A percentile compares a stretch with the other conserved stretches of the same genome.
Evolutionary conservation across 495 filamentous ascomycete genomes (phyloP).

Genomic region (Corynascus novoguineensis): DNA sequence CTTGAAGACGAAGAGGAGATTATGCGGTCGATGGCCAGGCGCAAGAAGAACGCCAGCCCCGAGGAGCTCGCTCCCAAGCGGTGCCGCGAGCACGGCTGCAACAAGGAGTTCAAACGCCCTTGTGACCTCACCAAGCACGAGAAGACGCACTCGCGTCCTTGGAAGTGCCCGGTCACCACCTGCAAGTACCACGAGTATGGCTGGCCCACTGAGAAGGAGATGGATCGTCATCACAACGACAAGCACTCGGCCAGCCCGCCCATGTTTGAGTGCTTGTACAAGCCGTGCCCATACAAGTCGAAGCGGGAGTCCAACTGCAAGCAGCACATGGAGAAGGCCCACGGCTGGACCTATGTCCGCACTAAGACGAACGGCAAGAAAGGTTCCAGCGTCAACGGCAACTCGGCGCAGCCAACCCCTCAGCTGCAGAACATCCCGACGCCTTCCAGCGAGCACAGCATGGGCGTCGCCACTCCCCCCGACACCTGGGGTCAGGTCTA

Average conservation of each 20-base stretch:
- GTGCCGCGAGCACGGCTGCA: slow-evolving; percentile 62
- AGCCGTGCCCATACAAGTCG: slow-evolving; percentile 84
- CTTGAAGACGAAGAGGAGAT: slow-evolving; percentile 66
- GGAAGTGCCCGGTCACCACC: slow-evolving; percentile 72
- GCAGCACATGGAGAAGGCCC: slow-evolving; percentile 99
- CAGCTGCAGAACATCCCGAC: slow-evolving; percentile 51
- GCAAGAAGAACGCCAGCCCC: slow-evolving; percentile 69
- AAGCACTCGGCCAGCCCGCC: slow-evolving; percentile 77
- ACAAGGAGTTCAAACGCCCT: slow-evolving; percentile 85
- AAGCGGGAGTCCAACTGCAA: slow-evolving; percentile 98
- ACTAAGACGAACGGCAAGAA: slow-evolving; percentile 79
- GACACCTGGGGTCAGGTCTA: slow-evolving; percentile 34
- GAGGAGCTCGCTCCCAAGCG: slow-evolving; percentile 69
- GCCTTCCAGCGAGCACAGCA: slow-evolving; percentile 40
- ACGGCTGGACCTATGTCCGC: slow-evolving; percentile 82
- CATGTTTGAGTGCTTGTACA: slow-evolving; percentile 75
- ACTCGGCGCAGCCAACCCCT: slow-evolving; percentile 47
- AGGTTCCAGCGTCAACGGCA: slow-evolving; percentile 29
- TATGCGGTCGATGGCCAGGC: slow-evolving; percentile 80
- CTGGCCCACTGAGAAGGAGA: slow-evolving; percentile 97
- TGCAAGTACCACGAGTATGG: slow-evolving; percentile 87
- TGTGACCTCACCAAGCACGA: slow-evolving; percentile 94
- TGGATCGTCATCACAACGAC: slow-evolving; percentile 91
- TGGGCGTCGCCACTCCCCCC: slow-evolving; percentile 39
- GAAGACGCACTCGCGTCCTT: slow-evolving; percentile 93